Percentiles rank a stretch among this genome's conserved stretches.
Evolutionary conservation across 192 early-diverging fungal species (phyloP).

Genomic region (Linnemannia hyalina): DNA sequence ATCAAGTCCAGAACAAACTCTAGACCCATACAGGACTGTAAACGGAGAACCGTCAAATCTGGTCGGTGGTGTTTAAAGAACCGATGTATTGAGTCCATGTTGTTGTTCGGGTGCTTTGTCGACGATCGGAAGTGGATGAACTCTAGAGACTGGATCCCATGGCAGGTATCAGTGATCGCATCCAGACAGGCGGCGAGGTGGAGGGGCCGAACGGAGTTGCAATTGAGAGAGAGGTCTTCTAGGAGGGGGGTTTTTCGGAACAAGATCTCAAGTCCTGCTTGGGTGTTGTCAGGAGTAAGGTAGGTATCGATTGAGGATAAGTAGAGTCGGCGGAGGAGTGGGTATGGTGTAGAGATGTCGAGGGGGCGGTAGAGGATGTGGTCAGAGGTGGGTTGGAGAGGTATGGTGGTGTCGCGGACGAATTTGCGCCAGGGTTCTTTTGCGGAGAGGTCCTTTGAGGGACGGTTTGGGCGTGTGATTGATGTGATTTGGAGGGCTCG

Average conservation of each 20-base stretch:
- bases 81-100: neutral
- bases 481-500: too few relatives aligned
- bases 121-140: neutral
- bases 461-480: too few relatives aligned
- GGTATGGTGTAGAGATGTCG: neutral
- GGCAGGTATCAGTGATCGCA: slow-evolving; percentile 28
- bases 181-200: slow-evolving; percentile 4
- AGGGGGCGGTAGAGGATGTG: neutral
- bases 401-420: neutral
- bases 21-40: slow-evolving; percentile 2
- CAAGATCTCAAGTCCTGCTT: neutral
- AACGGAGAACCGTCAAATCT: neutral
- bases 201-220: neutral
- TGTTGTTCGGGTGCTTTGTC: neutral
- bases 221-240: slow-evolving; percentile 6
- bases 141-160: neutral
- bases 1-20: neutral
- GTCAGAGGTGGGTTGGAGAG: neutral
- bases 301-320: neutral
- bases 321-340: neutral
- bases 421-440: slow-evolving; percentile 37
- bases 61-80: slow-evolving; percentile 25
- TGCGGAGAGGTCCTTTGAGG: neutral
- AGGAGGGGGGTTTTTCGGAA: slow-evolving; percentile 19
- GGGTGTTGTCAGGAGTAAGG: neutral